Conservation (phyloP, 352 stramenopile species). For the Aphanomyces euteiches region DNA sequence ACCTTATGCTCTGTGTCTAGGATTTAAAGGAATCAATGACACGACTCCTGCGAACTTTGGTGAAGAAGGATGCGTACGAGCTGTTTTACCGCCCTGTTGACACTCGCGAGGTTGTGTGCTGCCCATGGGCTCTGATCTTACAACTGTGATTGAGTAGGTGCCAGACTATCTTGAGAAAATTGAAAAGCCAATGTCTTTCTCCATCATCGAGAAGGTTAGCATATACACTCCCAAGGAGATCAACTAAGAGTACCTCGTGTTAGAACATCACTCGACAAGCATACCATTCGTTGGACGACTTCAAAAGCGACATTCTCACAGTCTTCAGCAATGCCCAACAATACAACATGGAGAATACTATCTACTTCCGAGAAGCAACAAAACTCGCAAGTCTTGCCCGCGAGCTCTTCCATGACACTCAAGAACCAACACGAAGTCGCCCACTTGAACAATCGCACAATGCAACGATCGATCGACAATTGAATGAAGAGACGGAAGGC, state of each 20-base stretch:
- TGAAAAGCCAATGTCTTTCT: slow-evolving; percentile 22
- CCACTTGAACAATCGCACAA: neutral
- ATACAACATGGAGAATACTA: slow-evolving; percentile 28
- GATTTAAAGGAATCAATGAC: slow-evolving; percentile 1
- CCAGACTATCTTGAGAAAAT: slow-evolving; percentile 30
- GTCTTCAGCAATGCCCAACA: slow-evolving; percentile 30
- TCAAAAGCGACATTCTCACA: slow-evolving; percentile 26
- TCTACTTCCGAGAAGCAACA: slow-evolving; percentile 21
- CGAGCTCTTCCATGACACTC: slow-evolving; percentile 16
- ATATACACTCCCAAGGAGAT: too few species aligned
- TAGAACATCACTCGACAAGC: slow-evolving; percentile 19
- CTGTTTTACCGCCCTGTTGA: slow-evolving; percentile 24
- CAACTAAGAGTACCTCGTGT: neutral
- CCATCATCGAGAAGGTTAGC: slow-evolving; percentile 21
- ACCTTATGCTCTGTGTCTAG: neutral
- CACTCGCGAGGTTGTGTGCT: slow-evolving; percentile 1
- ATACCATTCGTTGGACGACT: slow-evolving; percentile 24
- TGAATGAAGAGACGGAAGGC: neutral
- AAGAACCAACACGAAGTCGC: neutral
- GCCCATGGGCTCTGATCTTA: too few species aligned
- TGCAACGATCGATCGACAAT: slow-evolving; percentile 2
- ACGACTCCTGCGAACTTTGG: too few species aligned
- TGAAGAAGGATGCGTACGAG: slow-evolving; percentile 28
- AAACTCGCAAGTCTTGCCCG: slow-evolving; percentile 1
- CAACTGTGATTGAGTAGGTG: neutral